Base-by-base conservation (phyloP, 225 moss, liverwort and hornwort species). In the Takakia lepidozioides region DNA sequence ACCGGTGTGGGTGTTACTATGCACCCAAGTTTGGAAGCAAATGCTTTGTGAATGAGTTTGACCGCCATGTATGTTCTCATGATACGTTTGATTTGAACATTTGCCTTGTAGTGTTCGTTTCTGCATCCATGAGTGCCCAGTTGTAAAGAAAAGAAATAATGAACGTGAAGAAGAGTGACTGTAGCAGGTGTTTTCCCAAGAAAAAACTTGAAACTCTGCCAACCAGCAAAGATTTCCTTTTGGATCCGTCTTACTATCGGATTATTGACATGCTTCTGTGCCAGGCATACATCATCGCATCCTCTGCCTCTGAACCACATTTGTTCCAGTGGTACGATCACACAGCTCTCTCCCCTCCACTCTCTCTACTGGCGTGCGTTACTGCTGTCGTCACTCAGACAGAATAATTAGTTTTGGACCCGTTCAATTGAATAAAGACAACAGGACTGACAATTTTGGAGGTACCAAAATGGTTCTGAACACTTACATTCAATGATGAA, bases 41-140 rank as follows among this genome's bases (percentile, higher is more conserved):
- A 18, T 59, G 49, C 25, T 27, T 50, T 39, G 50, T 59, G 50
- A 37, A 49, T 22, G 17, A 27, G 4, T 59, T 59, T 16, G 59
- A 59, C 26, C 50, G 36, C 36, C n/a, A 59, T 17, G 50, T 50
- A 39, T 38, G 39, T 22, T 19, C 16, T 23, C 25, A 5, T 10
- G 23, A n/a, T 5, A 41, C 26, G 4, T 27, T 27, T 48, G 24
- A 14, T 2, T 10, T 25, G n/a, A 25, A 29, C 28, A 26, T 5
- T 27, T 17, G 14, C 26, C 10, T 26, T 48, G n/a, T 26, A 4
- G n/a, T 48, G 15, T 11, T 26, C 5, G 48, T 41, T 41, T 48
- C 48, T 15, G 28, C 19, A 29, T 16, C 19, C 32, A 30, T 30
- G 17, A 18, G 30, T 29, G 14, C 29, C 14, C n/a, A 16, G 36